phyloP scores from a whole-genome alignment of 305 asterid genomes.

The Solanum hybrid region DNA sequence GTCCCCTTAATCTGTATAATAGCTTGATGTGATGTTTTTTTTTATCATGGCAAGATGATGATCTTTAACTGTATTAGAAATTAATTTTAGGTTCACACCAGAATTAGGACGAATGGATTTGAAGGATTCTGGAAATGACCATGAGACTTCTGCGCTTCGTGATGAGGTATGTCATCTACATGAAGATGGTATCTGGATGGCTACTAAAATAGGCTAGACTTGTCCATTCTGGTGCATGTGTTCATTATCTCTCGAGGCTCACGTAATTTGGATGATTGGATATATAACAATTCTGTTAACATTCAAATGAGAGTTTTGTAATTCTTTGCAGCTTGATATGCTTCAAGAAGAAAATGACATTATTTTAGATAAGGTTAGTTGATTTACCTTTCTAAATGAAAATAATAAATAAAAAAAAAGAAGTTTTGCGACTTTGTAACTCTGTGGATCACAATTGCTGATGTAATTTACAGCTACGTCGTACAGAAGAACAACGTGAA shows the following conservation, averaged over 20 bases:
- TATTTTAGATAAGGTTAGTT: slow-evolving; percentile 78
- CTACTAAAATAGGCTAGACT: slow-evolving; percentile 4
- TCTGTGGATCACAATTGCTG: slow-evolving; percentile 20
- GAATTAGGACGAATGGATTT: slow-evolving; percentile 51
- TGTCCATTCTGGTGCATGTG: not conserved
- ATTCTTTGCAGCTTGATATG: slow-evolving; percentile 87
- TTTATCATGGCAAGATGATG: not conserved
- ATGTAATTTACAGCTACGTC: slow-evolving; percentile 61
- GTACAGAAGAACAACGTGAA: slow-evolving; percentile 79
- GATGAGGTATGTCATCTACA: slow-evolving; percentile 66
- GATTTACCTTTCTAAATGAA: not conserved
- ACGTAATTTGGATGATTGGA: not conserved
- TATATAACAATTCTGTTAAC: not conserved
- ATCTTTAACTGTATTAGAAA: slow-evolving; percentile 8
- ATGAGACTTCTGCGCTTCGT: slow-evolving; percentile 80
- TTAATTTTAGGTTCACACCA: slow-evolving; percentile 46
- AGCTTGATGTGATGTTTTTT: not conserved
- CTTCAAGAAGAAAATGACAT: slow-evolving; percentile 86
- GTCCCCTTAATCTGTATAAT: not conserved
- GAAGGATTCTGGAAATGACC: slow-evolving; percentile 63
- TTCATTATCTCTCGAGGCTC: slow-evolving; percentile 6
- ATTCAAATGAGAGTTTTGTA: slow-evolving; percentile 13
- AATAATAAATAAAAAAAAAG: not conserved
- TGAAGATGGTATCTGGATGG: slow-evolving; percentile 6
- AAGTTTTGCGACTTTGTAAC: not conserved